Evolutionary conservation across 106 monocot species (phyloP).

Genomic region (Acanthochlamys bracteata): DNA sequence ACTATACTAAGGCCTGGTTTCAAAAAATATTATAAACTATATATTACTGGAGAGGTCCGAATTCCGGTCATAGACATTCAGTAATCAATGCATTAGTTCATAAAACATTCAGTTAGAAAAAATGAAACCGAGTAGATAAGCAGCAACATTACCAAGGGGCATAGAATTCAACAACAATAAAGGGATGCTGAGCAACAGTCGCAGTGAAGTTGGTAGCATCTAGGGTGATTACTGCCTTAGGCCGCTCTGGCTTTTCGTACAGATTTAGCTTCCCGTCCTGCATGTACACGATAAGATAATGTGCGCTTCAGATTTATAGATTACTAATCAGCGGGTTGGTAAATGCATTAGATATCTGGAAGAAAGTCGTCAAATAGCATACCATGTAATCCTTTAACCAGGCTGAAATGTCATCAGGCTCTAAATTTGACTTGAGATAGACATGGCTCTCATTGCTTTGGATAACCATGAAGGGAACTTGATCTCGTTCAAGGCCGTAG

Average conservation of each 20-base stretch:
- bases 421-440: slow-evolving; percentile 59
- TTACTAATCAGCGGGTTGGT: too few relatives aligned
- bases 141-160: slow-evolving; percentile 94
- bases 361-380: neutral
- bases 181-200: slow-evolving; percentile 7
- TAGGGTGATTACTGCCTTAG: slow-evolving; percentile 59
- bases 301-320: too few relatives aligned
- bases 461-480: slow-evolving; percentile 65
- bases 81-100: too few relatives aligned
- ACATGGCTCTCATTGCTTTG: slow-evolving; percentile 48
- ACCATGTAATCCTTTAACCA: slow-evolving; percentile 78
- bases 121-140: too few relatives aligned
- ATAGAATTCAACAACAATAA: slow-evolving; percentile 61
- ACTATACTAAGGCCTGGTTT: too few relatives aligned
- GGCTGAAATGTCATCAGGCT: slow-evolving; percentile 51
- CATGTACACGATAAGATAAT: neutral
- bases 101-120: too few relatives aligned
- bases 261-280: slow-evolving; percentile 66
- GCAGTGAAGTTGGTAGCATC: slow-evolving; percentile 73
- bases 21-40: too few relatives aligned
- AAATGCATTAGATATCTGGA: too few relatives aligned
- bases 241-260: slow-evolving; percentile 60
- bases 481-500: slow-evolving; percentile 66
- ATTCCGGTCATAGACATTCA: too few relatives aligned
- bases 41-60: too few relatives aligned